A percentile compares a stretch with the other conserved stretches of the same genome.
These are phyloP conservation scores for Ustilago bromivora DNA, from an alignment of 1,284 basidiomycete genomes.

Conservation along the genomic window DNA sequence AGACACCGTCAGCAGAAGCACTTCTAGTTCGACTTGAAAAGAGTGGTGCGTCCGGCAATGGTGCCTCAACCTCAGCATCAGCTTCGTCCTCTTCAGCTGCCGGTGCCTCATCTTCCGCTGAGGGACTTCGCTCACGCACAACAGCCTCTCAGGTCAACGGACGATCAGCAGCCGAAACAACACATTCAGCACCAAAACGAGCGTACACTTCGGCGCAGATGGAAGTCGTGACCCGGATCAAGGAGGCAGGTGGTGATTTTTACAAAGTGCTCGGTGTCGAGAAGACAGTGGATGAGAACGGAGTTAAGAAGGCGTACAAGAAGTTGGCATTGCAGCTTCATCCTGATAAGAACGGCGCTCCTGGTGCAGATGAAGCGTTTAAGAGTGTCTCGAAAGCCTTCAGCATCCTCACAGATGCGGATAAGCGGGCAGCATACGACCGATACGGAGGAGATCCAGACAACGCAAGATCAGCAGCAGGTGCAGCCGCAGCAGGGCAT, in stretches of 20 bases:
- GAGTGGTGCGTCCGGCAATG: conserved; percentile 67
- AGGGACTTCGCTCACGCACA: conserved; percentile 70
- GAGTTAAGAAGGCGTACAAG: conserved; percentile 92
- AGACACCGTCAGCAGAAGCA: conserved; percentile 81
- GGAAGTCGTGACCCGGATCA: conserved; percentile 86
- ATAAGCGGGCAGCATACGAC: conserved; percentile 92
- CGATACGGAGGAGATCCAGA: conserved; percentile 87
- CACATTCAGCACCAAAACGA: conserved; percentile 73
- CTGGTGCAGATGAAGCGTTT: conserved; percentile 98
- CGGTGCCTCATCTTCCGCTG: conserved; percentile 74
- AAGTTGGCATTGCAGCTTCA: conserved; percentile 95
- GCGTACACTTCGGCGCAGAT: conserved; percentile 88
- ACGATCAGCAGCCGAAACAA: conserved; percentile 69
- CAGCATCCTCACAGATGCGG: conserved; percentile 89
- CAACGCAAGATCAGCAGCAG: conserved; percentile 78
- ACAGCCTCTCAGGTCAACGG: conserved; percentile 58
- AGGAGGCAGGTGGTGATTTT: conserved; percentile 84
- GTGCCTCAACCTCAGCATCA: conserved; percentile 70
- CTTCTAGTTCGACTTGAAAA: conserved; percentile 76
- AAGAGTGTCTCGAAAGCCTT: conserved; percentile 99
- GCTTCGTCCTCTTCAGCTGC: conserved; percentile 74
- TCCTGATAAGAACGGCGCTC: conserved; percentile 97
- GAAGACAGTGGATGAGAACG: conserved; percentile 82
- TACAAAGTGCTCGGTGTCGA: conserved; percentile 91
- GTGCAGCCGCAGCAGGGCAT: conserved; percentile 68